Conservation (phyloP, 441 rosid species). For the Caryocar brasiliense region DNA sequence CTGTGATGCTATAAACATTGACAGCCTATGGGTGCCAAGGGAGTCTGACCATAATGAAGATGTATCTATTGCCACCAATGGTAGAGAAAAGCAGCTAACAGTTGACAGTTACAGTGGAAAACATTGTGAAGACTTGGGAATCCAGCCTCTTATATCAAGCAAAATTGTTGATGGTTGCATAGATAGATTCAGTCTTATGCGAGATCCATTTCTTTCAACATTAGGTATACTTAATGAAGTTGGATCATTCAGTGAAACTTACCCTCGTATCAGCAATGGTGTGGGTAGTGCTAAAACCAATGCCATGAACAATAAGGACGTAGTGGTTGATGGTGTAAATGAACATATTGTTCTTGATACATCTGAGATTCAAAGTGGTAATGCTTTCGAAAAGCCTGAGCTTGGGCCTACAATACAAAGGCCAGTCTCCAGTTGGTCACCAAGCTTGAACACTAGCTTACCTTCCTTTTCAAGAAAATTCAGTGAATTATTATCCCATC, state of each 20-base stretch:
- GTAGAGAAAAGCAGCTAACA: constrained; percentile 21
- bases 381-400: constrained; percentile 27
- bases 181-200: constrained; percentile 24
- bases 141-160: constrained; percentile 8
- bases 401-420: constrained; percentile 25
- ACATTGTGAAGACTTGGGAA: constrained; percentile 16
- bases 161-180: constrained; percentile 15
- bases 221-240: constrained; percentile 33
- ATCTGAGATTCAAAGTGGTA: constrained; percentile 26
- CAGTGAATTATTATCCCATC: constrained; percentile 25
- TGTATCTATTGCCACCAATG: constrained; percentile 9
- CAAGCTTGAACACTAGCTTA: constrained; percentile 18
- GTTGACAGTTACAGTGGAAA: constrained; percentile 20
- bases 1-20: constrained; percentile 33
- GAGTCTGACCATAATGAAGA: constrained; percentile 23
- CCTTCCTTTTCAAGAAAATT: constrained; percentile 29
- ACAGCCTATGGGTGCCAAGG: constrained; percentile 28
- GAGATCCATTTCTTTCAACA: constrained; percentile 57
- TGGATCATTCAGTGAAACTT: constrained; percentile 25
- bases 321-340: constrained; percentile 12
- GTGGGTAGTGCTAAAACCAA: constrained; percentile 21
- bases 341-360: constrained; percentile 17
- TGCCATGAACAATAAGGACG: constrained; percentile 22
- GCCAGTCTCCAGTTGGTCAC: constrained; percentile 25
- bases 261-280: constrained; percentile 19